Evolutionary conservation across 2,329 filamentous ascomycete genomes (phyloP), one percentile per base, ranked within the genome.

Genomic region (Bisporella sp.): DNA sequence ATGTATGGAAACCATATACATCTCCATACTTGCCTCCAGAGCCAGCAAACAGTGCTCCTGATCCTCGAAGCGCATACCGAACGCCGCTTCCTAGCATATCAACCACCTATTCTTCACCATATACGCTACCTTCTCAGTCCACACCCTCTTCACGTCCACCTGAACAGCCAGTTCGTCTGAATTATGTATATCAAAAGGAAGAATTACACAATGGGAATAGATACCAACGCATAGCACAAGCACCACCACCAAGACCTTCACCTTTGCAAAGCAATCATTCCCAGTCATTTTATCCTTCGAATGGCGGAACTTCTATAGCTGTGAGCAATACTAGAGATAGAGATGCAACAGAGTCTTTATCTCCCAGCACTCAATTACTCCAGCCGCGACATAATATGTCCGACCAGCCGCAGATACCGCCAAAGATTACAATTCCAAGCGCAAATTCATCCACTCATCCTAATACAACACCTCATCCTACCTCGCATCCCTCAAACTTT

Each of bases 351-450:
- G 39, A 13, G 11, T 56, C 54, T 7, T 29, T 49, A 7, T 54
- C 52, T 12, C 54, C 54, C n/a, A 53, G 46, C 32, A 42, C 46
- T 9, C 54, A 54, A 41, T 32, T 54, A 6, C 47, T 52, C 28
- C 29, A 47, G 21, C 42, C 28, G 31, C 42, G 12, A 41, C 48
- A n/a, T 29, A 29, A 37, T 21, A 33, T 12, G 32, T 43, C 13
- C 40, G 40, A 31, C 12, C 35, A 45, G 37, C 40, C 35, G 13
- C 35, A 45, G 37, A 11, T 41, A 5, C 11, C 48, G 28, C 46
- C 40, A 7, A 6, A 29, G 21, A 32, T 42, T 9, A 4, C 32
- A 31, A 29, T 32, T 31, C 21, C 21, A 35, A 30, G 44, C 13
- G 45, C 44, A 5, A 13, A 39, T 42, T 35, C 41, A 28, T 12